Evolutionary conservation across 495 filamentous ascomycete genomes (phyloP).

Genomic region (Tetracladium marchalianum): DNA sequence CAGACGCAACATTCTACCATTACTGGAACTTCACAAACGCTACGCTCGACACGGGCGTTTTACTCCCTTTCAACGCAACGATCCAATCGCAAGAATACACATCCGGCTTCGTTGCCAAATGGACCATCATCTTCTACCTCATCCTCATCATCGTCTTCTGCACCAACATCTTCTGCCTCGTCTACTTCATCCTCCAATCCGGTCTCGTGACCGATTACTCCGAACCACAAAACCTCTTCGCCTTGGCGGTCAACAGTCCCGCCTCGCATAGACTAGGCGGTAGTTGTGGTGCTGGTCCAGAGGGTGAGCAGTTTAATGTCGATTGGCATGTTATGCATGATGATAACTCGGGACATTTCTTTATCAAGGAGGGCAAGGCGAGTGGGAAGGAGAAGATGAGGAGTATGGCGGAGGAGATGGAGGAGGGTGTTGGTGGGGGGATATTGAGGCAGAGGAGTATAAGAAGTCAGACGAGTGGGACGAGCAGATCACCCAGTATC

Average conservation of each 20-base stretch:
- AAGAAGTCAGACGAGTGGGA: neutral
- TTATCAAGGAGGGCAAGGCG: conserved; percentile 25
- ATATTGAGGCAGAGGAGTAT: neutral
- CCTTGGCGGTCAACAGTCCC: conserved; percentile 59
- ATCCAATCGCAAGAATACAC: conserved; percentile 51
- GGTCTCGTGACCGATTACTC: conserved; percentile 65
- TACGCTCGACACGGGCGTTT: conserved; percentile 22
- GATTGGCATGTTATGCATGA: conserved; percentile 47
- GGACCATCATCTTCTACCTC: conserved; percentile 55
- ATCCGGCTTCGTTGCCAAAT: conserved; percentile 42
- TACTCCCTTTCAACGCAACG: conserved; percentile 46
- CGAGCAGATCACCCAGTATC: conserved; percentile 1
- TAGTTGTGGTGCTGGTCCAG: conserved; percentile 54
- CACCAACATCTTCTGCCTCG: conserved; percentile 51
- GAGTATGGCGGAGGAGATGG: neutral
- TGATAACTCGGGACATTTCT: conserved; percentile 28
- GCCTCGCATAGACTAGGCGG: conserved; percentile 42
- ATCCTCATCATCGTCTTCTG: conserved; percentile 50
- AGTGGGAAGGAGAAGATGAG: neutral
- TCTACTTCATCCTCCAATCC: conserved; percentile 29
- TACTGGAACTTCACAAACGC: conserved; percentile 41
- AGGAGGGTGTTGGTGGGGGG: neutral
- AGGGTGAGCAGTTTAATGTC: conserved; percentile 39
- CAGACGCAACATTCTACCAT: conserved; percentile 44
- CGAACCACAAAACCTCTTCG: conserved; percentile 63